phyloP scores from a whole-genome alignment of 2,329 filamentous ascomycete species.

The Penicillium capsulatum region DNA sequence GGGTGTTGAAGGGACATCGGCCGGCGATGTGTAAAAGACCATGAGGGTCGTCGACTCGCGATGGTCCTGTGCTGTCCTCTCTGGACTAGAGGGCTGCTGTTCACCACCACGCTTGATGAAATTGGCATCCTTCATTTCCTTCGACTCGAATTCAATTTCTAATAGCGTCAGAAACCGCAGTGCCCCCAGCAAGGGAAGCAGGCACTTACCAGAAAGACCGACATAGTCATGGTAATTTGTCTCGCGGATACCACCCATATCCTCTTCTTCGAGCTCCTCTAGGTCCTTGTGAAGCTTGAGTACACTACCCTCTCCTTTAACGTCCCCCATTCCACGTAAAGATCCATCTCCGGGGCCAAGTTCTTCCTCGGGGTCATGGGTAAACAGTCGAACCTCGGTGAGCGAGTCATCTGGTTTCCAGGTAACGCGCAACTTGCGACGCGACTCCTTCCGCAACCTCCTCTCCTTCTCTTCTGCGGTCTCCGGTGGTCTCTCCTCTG shows the following conservation, averaged over 20 bases:
- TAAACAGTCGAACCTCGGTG: slow-evolving; percentile 56
- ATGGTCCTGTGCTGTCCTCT: slow-evolving; percentile 44
- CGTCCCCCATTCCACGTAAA: slow-evolving; percentile 56
- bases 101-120: slow-evolving; percentile 44
- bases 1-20: slow-evolving; percentile 45
- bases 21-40: slow-evolving; percentile 45
- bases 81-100: slow-evolving; percentile 37
- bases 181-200: slow-evolving; percentile 2
- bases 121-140: slow-evolving; percentile 32
- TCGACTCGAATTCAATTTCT: slow-evolving; percentile 40
- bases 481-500: slow-evolving; percentile 53
- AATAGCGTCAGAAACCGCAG: slow-evolving; percentile 11
- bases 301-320: slow-evolving; percentile 53
- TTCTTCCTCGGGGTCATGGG: slow-evolving; percentile 61
- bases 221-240: slow-evolving; percentile 37
- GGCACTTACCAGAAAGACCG: slow-evolving; percentile 32
- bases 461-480: slow-evolving; percentile 58
- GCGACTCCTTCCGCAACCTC: slow-evolving; percentile 57
- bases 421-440: slow-evolving; percentile 57
- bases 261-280: slow-evolving; percentile 58
- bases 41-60: slow-evolving; percentile 47
- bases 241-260: slow-evolving; percentile 49
- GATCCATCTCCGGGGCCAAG: slow-evolving; percentile 56
- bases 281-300: slow-evolving; percentile 52
- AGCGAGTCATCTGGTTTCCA: slow-evolving; percentile 58